Base-by-base conservation (phyloP, 1,284 basidiomycete genomes). In the Schizophyllum amplum region DNA sequence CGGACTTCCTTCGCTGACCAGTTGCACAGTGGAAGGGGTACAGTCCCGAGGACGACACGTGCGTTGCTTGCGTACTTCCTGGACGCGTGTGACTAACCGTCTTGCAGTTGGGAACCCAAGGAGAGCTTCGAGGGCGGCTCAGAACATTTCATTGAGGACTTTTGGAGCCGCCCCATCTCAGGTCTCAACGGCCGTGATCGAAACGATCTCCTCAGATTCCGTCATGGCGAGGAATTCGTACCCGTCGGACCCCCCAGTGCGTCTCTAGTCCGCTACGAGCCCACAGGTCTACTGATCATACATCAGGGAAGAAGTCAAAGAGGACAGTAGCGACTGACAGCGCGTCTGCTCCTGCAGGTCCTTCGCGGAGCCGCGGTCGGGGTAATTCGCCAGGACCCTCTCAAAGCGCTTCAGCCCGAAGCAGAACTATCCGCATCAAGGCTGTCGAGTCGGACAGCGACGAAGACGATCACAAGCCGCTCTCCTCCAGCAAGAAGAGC, bases 21-120 rank as follows among this genome's bases (percentile, higher is more conserved):
- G 42, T 52, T 53, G 58, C 33, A 20, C 60, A 89, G 86, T 89
- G 86, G 86, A 87, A 86, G 66, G 80, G 79, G 13, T 89, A 85
- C 63, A 66, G 63, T 24, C 62, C 70, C n/a, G 70, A 75, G 1
- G 83, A 86, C 42, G 80, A 84, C 75, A 89, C 86, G 86, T 86
- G 71, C 64, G 87, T 77, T 7, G 53, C 21, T n/a, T 47, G 53
- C 54, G 21, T 22, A 51, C 51, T 50, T 24, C 55, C 33, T 51
- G 59, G 33, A 42, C 51, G 51, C 56, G 56, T n/a, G 21, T 48
- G 17, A 58, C 27, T 52, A 25, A 46, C 54, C 52, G 21, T 11
- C 26, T 48, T 52, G 5, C 58, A 89, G 86, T 15, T 89, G 86
- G 86, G 87, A 90, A 62, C 86, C 87, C 5, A 66, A 70, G 15